Percentiles rank a stretch among this genome's conserved stretches.
phyloP scores from a whole-genome alignment of 2,329 filamentous ascomycete genomes.

The Coleophoma eucalyptorum region DNA sequence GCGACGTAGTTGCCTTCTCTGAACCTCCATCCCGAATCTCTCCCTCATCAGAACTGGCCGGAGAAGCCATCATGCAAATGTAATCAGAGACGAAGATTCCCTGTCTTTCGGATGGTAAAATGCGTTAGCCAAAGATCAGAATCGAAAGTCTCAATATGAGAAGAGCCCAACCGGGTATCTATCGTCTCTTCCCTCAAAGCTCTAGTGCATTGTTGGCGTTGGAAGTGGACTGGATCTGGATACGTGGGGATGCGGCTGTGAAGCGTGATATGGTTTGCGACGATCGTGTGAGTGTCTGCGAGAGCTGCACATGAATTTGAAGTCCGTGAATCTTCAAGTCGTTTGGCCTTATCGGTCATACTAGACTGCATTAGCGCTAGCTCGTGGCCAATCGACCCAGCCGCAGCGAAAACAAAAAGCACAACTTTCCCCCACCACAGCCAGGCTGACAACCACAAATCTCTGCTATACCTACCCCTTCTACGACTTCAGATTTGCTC shows the following conservation, averaged over 20 bases:
- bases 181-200: slow-evolving; percentile 24
- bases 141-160: slow-evolving; percentile 28
- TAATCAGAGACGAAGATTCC: slow-evolving; percentile 23
- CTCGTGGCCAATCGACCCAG: not conserved
- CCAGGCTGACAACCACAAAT: no score
- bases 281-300: not conserved
- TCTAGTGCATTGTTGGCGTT: slow-evolving; percentile 24
- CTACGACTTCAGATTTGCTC: not conserved
- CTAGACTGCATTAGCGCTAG: no score
- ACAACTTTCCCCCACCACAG: not conserved
- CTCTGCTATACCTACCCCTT: not conserved
- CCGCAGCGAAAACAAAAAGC: not conserved
- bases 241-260: not conserved
- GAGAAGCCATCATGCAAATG: slow-evolving; percentile 38
- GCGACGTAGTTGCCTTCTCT: slow-evolving; percentile 89
- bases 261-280: not conserved
- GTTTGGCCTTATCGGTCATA: no score
- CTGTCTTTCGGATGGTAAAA: slow-evolving; percentile 25
- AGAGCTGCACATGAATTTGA: no score
- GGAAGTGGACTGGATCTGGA: no score
- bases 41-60: slow-evolving; percentile 76
- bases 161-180: slow-evolving; percentile 33
- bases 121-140: slow-evolving; percentile 32
- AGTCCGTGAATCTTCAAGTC: no score
- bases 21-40: slow-evolving; percentile 76